A percentile compares a stretch with the other conserved stretches of the same genome.
Conservation (phyloP, 2,329 filamentous ascomycete genomes). For the Dryadomyces quercivorus region DNA sequence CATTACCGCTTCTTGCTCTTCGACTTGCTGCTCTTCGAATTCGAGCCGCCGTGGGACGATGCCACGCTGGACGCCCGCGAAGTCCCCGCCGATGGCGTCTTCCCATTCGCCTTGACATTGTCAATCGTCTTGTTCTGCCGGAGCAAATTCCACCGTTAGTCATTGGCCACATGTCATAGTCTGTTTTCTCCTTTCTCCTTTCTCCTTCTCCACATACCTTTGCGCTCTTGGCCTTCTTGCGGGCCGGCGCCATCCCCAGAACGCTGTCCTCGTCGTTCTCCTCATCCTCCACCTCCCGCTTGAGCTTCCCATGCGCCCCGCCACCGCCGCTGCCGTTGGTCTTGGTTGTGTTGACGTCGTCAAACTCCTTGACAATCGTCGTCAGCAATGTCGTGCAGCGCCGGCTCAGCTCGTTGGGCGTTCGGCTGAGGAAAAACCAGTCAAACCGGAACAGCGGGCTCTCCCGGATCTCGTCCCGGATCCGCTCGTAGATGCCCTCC, state of each 20-base stretch:
- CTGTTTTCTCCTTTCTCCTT: background rate
- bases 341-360: slow-evolving; percentile 42
- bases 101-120: slow-evolving; percentile 43
- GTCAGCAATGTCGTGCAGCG: slow-evolving; percentile 90
- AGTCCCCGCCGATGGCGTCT: slow-evolving; percentile 61
- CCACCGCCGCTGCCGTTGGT: slow-evolving; percentile 23
- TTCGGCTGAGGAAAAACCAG: slow-evolving; percentile 97
- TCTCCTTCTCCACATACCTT: slow-evolving; percentile 51
- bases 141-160: background rate
- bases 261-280: slow-evolving; percentile 75
- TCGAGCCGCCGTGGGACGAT: slow-evolving; percentile 44
- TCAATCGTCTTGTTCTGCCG: slow-evolving; percentile 84
- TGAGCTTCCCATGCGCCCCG: slow-evolving; percentile 50
- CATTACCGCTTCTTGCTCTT: slow-evolving; percentile 10
- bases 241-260: slow-evolving; percentile 62
- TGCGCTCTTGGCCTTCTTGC: slow-evolving; percentile 87
- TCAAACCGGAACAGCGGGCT: slow-evolving; percentile 94
- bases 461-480: slow-evolving; percentile 94
- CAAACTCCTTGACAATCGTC: slow-evolving; percentile 90
- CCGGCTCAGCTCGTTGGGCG: slow-evolving; percentile 81
- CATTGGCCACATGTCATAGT: too few relatives aligned
- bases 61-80: slow-evolving; percentile 83
- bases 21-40: slow-evolving; percentile 12
- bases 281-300: slow-evolving; percentile 67
- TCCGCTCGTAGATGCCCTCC: slow-evolving; percentile 80